Evolutionary conservation across 2,329 filamentous ascomycete genomes (phyloP), one percentile per base, ranked within the genome.

Genomic region (Catunica adiposa): DNA sequence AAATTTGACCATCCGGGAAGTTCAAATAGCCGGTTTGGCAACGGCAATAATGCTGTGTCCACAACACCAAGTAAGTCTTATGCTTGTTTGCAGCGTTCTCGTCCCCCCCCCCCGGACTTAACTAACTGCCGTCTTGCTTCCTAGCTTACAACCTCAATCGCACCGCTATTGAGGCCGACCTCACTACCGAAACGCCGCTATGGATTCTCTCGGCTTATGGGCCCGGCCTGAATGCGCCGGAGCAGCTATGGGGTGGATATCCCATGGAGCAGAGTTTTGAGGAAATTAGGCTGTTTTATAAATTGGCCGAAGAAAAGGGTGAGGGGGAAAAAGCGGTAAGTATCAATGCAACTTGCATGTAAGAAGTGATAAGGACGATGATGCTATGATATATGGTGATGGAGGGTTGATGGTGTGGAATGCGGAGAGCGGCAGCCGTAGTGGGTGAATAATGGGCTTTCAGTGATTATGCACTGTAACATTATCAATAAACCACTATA

Each of bases 161-260:
- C 44, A 77, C 78, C 0, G 70, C 69, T 1, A 83, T 94, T 62
- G 74, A 75, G 59, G 69, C 70, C 54, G 88, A 94, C 64, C 72
- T 94, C 48, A 78, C 74, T 0, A 73, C 74, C 22, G 86, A 92
- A 59, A 76, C 77, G 7, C 90, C 90, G 17, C 70, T 79, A 73
- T 97, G 89, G 85, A 83, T 92, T 3, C 76, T 96, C 23, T 95
- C 89, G 1, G 77, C 84, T 22, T 97, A 95, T 67, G 86, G 82
- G 0, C 89, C 89, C 0, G 84, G 84, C 3, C 76, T 73, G 62
- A 79, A 89, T 62, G 80, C 84, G 1, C 89, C 89, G 0, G 79
- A 80, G 17, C 88, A 95, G 67, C 74, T 96, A 1, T 89, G 95
- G 63, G 88, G 88, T 54, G 89, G 88, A 1, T 76, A 74, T 47